These are phyloP conservation scores for Euphorbia schlechtendalii DNA, from an alignment of 441 rosid genomes.

Conservation along the genomic window DNA sequence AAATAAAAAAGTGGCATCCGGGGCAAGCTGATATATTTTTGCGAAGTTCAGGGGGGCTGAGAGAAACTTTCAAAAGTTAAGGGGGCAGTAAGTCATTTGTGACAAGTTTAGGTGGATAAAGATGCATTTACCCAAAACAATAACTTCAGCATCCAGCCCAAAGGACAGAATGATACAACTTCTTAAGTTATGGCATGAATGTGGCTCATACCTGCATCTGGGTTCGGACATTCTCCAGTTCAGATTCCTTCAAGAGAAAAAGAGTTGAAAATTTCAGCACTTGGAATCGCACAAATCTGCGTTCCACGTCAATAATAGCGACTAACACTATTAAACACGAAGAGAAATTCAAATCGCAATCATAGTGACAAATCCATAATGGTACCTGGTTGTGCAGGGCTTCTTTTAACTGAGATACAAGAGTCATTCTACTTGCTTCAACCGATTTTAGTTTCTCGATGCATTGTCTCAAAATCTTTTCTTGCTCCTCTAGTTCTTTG, in stretches of 20 bases:
- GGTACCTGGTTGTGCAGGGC: slow-evolving; percentile 73
- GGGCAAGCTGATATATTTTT: too few species aligned
- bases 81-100: too few species aligned
- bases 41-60: too few species aligned
- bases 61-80: too few species aligned
- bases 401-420: slow-evolving; percentile 78
- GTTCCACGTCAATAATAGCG: slow-evolving; percentile 1
- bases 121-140: too few species aligned
- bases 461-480: slow-evolving; percentile 57
- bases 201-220: slow-evolving; percentile 58
- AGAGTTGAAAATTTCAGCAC: slow-evolving; percentile 14
- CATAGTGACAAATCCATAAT: not conserved
- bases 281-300: slow-evolving; percentile 8
- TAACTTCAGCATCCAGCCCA: slow-evolving; percentile 10
- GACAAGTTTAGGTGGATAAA: too few species aligned
- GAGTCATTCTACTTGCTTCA: slow-evolving; percentile 59
- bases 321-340: slow-evolving; percentile 3
- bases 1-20: too few species aligned
- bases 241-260: slow-evolving; percentile 55
- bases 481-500: slow-evolving; percentile 66
- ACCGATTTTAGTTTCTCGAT: slow-evolving; percentile 71
- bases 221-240: slow-evolving; percentile 67
- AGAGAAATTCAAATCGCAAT: slow-evolving; percentile 3
- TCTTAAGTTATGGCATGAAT: not conserved
- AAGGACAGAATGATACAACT: not conserved